Conservation (phyloP, 352 stramenopile species). For the Pythium rhizo-oryzae region DNA sequence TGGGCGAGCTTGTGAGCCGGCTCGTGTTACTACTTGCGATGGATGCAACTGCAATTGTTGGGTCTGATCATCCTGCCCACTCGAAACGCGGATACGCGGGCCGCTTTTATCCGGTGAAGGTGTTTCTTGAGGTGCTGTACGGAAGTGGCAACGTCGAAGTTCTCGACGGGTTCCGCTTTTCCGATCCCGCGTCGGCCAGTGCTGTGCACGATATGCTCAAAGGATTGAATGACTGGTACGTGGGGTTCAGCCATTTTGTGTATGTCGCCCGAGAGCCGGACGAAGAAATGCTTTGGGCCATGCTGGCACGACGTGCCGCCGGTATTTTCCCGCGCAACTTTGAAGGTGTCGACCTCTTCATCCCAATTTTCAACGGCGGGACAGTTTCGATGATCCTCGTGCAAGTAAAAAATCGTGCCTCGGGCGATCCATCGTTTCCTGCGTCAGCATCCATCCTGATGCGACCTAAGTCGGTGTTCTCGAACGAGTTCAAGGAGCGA, state of each 20-base stretch:
- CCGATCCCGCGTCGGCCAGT: too few species aligned
- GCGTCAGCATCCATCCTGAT: background rate
- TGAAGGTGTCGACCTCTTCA: slow-evolving; percentile 16
- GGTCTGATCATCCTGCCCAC: background rate
- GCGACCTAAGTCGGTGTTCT: background rate
- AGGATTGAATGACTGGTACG: slow-evolving; percentile 10
- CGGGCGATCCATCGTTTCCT: slow-evolving; percentile 3
- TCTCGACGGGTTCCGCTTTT: slow-evolving; percentile 12
- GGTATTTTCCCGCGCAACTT: slow-evolving; percentile 21
- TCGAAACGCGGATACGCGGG: background rate
- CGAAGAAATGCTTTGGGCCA: slow-evolving; percentile 30
- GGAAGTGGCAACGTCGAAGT: background rate
- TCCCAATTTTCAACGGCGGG: slow-evolving; percentile 22
- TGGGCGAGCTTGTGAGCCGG: slow-evolving; percentile 1
- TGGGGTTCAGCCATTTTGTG: slow-evolving; percentile 42
- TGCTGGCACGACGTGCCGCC: slow-evolving; percentile 32
- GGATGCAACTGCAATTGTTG: background rate
- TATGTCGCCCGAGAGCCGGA: slow-evolving; percentile 21
- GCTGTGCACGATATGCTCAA: too few species aligned
- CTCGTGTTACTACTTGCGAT: slow-evolving; percentile 22
- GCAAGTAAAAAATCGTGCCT: background rate
- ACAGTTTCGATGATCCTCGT: slow-evolving; percentile 15
- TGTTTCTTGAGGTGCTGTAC: slow-evolving; percentile 10
- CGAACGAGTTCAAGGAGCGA: background rate
- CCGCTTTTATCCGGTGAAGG: slow-evolving; percentile 7